Conservation (phyloP, 345 rosid genomes). For the Erysimum cheiranthoides region DNA sequence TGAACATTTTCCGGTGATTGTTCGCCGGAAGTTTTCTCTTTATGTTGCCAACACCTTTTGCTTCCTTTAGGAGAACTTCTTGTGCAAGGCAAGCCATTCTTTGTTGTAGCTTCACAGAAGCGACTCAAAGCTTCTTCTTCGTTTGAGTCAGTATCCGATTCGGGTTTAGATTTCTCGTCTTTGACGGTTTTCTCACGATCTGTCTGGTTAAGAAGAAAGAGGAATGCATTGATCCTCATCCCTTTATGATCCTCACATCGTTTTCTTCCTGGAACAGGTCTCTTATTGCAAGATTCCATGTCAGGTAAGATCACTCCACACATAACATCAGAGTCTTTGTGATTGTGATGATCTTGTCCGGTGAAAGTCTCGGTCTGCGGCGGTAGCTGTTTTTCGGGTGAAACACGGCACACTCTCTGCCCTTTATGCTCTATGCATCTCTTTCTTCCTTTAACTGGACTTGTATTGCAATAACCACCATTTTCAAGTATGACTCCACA, state of each 20-base stretch:
- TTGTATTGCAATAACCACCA: slow-evolving; percentile 55
- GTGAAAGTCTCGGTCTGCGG: slow-evolving; percentile 20
- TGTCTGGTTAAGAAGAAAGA: slow-evolving; percentile 32
- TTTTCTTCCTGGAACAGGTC: slow-evolving; percentile 59
- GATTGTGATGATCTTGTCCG: background rate
- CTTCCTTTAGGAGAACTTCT: slow-evolving; percentile 52
- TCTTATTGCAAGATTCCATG: slow-evolving; percentile 54
- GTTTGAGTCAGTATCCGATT: background rate
- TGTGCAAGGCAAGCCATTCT: slow-evolving; percentile 55
- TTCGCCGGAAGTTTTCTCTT: slow-evolving; percentile 23
- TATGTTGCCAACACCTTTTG: slow-evolving; percentile 71
- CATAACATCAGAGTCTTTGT: slow-evolving; percentile 9
- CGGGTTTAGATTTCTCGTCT: background rate
- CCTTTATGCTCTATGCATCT: slow-evolving; percentile 79
- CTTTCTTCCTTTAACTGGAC: slow-evolving; percentile 64
- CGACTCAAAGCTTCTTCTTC: background rate
- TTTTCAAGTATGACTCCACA: slow-evolving; percentile 64
- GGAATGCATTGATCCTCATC: slow-evolving; percentile 53
- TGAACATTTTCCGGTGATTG: background rate
- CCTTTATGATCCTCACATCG: slow-evolving; percentile 76
- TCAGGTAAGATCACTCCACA: slow-evolving; percentile 65
- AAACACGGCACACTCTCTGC: slow-evolving; percentile 51
- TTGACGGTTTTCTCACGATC: slow-evolving; percentile 41
- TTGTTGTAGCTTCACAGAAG: slow-evolving; percentile 58
- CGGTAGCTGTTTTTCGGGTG: slow-evolving; percentile 28